phyloP scores from a whole-genome alignment of 2,329 filamentous ascomycete species.

The Arthroderma sp. region DNA sequence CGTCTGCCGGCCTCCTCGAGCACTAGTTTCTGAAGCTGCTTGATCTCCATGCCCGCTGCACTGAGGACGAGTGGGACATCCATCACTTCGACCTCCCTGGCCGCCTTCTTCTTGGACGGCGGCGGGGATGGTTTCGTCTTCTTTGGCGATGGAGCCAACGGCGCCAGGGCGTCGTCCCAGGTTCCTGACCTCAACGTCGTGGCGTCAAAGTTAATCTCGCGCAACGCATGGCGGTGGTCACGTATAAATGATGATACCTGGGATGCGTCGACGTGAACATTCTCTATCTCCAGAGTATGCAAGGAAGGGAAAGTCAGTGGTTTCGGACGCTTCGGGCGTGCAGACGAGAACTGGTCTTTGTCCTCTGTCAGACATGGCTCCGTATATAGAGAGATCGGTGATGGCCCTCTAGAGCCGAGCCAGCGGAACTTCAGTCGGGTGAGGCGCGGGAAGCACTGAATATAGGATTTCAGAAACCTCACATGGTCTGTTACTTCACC shows the following conservation, averaged over 20 bases:
- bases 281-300: constrained; percentile 57
- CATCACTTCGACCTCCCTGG: constrained; percentile 24
- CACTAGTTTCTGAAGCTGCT: constrained; percentile 20
- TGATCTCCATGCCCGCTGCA: constrained; percentile 17
- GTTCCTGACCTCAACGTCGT: constrained; percentile 57
- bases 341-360: constrained; percentile 33
- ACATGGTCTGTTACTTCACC: constrained; percentile 52
- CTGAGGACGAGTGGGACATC: constrained; percentile 30
- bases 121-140: constrained; percentile 20
- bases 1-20: constrained; percentile 19
- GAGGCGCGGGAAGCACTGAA: constrained; percentile 55
- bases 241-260: constrained; percentile 60
- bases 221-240: constrained; percentile 54
- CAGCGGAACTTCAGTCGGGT: constrained; percentile 66
- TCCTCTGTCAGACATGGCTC: constrained; percentile 51
- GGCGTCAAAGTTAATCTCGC: constrained; percentile 70
- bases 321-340: constrained; percentile 28
- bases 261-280: constrained; percentile 56
- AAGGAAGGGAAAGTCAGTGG: constrained; percentile 56
- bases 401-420: constrained; percentile 60
- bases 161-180: constrained; percentile 74
- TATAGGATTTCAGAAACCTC: constrained; percentile 70
- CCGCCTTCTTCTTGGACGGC: constrained; percentile 17
- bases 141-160: constrained; percentile 41
- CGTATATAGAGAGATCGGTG: constrained; percentile 56